These are phyloP conservation scores for Leucocoprinus leucothites DNA, from an alignment of 768 basidiomycete genomes.

Conservation along the genomic window DNA sequence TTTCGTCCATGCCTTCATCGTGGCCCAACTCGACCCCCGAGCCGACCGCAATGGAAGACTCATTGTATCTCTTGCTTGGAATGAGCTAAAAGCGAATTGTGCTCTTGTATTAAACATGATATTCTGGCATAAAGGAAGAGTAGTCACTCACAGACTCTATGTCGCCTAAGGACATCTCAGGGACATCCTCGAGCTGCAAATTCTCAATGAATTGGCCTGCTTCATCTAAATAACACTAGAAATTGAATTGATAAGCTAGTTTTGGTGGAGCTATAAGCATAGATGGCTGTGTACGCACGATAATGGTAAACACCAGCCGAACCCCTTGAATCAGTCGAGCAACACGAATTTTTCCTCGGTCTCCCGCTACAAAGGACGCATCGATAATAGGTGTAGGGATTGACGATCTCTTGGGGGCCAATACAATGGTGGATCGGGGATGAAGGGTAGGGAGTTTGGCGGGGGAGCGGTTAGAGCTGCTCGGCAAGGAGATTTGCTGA, in stretches of 20 bases:
- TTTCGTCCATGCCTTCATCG: constrained; percentile 52
- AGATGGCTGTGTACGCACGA: constrained; percentile 35
- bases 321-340: constrained; percentile 54
- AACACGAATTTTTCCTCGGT: constrained; percentile 44
- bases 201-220: constrained; percentile 51
- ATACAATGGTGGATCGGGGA: constrained; percentile 47
- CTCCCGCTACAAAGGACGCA: constrained; percentile 40
- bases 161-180: constrained; percentile 9
- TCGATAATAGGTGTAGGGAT: constrained; percentile 38
- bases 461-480: constrained; percentile 36
- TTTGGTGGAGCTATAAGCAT: background rate
- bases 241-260: constrained; percentile 13
- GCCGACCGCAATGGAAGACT: constrained; percentile 59
- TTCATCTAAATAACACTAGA: constrained; percentile 53
- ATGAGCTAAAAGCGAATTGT: constrained; percentile 29
- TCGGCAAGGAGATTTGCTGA: constrained; percentile 35
- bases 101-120: background rate
- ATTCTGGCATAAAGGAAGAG: background rate
- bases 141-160: constrained; percentile 15
- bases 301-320: constrained; percentile 53
- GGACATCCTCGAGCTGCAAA: constrained; percentile 41
- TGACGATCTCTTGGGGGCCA: constrained; percentile 35
- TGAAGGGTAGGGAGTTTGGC: constrained; percentile 48
- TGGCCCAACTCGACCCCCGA: constrained; percentile 69
- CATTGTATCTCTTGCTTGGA: constrained; percentile 65